Evolutionary conservation across 495 filamentous ascomycete genomes (phyloP).

Genomic region (Lophium mytilinum): DNA sequence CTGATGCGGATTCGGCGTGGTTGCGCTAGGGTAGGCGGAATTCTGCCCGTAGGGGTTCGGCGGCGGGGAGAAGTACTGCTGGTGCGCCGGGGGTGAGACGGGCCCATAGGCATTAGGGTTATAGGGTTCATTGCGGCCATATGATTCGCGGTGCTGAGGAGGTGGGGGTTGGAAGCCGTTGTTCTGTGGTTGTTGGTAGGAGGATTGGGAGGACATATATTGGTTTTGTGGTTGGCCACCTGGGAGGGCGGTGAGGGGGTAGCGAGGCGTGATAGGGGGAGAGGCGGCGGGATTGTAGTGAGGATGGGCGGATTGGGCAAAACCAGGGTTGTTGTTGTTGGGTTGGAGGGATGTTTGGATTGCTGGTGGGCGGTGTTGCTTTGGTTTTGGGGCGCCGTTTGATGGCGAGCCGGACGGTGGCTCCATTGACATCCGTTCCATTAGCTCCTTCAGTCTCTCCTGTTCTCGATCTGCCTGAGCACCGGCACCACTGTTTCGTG

Average conservation of each 20-base stretch:
- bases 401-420: conserved; percentile 42
- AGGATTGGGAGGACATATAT: conserved; percentile 19
- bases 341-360: conserved; percentile 25
- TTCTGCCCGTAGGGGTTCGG: conserved; percentile 4
- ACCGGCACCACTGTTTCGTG: conserved; percentile 56
- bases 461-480: conserved; percentile 78
- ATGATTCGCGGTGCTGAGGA: conserved; percentile 35
- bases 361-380: conserved; percentile 35
- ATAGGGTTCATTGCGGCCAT: conserved; percentile 31
- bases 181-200: conserved; percentile 9
- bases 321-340: neutral
- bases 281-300: conserved; percentile 31
- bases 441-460: conserved; percentile 74
- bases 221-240: conserved; percentile 3
- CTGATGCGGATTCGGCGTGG: conserved; percentile 12
- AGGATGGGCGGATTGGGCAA: conserved; percentile 26
- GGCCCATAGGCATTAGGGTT: conserved; percentile 35
- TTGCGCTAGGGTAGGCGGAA: conserved; percentile 6
- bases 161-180: conserved; percentile 19
- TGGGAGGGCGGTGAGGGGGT: conserved; percentile 19
- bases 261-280: conserved; percentile 30
- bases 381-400: conserved; percentile 24
- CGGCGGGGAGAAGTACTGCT: conserved; percentile 31
- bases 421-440: conserved; percentile 92
- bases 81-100: conserved; percentile 31